Evolutionary conservation across 495 filamentous ascomycete species (phyloP), one percentile per base, ranked within the genome.

Genomic region (Lentithecium fluviatile): DNA sequence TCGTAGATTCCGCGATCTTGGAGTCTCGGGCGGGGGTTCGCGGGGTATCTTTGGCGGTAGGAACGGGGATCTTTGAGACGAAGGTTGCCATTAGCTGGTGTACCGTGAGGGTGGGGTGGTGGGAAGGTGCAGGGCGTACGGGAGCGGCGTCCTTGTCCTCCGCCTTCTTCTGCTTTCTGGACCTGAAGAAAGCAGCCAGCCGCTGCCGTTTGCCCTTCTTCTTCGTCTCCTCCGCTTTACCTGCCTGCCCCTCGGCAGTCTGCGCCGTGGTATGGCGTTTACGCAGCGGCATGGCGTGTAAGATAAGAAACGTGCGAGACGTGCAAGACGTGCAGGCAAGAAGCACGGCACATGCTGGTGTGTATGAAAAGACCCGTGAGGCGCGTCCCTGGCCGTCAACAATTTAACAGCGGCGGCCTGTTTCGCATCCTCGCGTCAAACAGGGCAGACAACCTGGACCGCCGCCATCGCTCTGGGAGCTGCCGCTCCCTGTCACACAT

Each of bases 191-290:
- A 34, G 58, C 59, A 5, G 38, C 24, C 6, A 63, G 38, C 34
- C 51, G 47, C 59, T 67, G 52, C 19, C 59, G 34, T 55, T 51
- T 59, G 23, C 32, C 46, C 60, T 56, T 63, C 55, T 63, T 58
- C 32, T 38, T 15, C 7, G 36, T 38, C 8, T 2, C 40, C n/a
- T 49, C 49, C 0, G 26, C 36, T 34, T 53, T 45, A 7, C 50
- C 55, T 8, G 12, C 40, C 26, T 38, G 17, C 36, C 26, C 54
- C 24, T 63, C 55, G 24, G n/a, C 21, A 13, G 25, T 4, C 34
- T n/a, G 38, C 34, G 40, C 19, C 40, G 40, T 15, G 15, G 49
- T 60, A 6, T 17, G 40, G 29, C 55, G 59, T 25, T 67, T 67
- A 54, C 51, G 40, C 50, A 64, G 45, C 56, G 61, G 60, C 60